A percentile compares a stretch with the other conserved stretches of the same genome.
Conservation (phyloP, 1,284 basidiomycete species). For the Leccinum pachyderme region DNA sequence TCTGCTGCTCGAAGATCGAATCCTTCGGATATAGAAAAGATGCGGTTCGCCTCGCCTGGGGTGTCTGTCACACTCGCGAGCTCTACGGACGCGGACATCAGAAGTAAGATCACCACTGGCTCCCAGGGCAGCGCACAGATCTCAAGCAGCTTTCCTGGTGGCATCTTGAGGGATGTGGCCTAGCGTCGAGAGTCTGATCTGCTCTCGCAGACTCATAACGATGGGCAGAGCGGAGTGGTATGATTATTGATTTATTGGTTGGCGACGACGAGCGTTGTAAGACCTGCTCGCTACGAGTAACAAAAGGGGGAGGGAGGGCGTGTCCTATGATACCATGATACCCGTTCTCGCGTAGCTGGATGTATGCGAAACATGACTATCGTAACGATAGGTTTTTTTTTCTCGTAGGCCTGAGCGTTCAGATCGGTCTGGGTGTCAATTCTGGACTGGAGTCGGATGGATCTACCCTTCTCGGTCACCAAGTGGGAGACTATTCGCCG, state of each 20-base stretch:
- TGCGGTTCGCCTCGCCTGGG: background rate
- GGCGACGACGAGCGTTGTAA: background rate
- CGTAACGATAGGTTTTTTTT: background rate
- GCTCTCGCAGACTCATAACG: background rate
- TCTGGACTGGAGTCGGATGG: no score
- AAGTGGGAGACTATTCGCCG: no score
- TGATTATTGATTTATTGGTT: background rate
- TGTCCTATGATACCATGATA: background rate
- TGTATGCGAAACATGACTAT: background rate
- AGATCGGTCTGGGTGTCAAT: no score
- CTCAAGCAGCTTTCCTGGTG: background rate
- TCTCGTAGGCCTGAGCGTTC: no score
- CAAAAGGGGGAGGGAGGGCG: background rate
- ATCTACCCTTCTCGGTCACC: no score
- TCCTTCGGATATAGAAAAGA: background rate
- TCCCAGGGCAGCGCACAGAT: background rate
- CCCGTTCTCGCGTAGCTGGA: background rate
- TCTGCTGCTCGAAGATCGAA: background rate
- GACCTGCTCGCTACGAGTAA: background rate
- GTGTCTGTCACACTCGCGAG: background rate
- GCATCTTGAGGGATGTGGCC: background rate
- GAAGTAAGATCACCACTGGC: background rate
- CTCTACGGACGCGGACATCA: background rate
- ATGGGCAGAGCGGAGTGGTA: background rate
- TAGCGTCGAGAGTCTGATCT: background rate